Conservation (phyloP, 2,329 filamentous ascomycete genomes). For the Paecilomyces dactylethromorphus region DNA sequence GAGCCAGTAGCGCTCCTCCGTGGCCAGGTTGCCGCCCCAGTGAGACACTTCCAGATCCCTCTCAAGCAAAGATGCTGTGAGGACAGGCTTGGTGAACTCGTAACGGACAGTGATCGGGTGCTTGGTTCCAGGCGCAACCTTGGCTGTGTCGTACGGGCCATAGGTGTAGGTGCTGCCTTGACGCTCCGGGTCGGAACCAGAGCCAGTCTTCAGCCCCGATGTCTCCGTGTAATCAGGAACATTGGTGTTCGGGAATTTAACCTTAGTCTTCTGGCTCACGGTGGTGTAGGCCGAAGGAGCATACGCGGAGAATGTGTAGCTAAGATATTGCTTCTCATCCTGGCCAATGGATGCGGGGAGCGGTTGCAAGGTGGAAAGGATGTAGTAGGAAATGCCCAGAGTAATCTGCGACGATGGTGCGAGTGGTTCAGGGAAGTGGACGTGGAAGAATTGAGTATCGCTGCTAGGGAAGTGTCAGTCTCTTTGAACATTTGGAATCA, state of each 20-base stretch:
- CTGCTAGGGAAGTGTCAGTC: slow-evolving; percentile 35
- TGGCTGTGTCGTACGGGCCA: slow-evolving; percentile 66
- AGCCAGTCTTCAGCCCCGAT: slow-evolving; percentile 50
- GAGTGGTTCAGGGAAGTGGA: slow-evolving; percentile 70
- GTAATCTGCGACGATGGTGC: slow-evolving; percentile 73
- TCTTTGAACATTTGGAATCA: slow-evolving; percentile 2
- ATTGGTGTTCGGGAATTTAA: slow-evolving; percentile 75
- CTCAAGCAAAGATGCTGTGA: slow-evolving; percentile 71
- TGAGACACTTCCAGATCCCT: slow-evolving; percentile 93
- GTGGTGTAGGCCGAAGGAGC: slow-evolving; percentile 76
- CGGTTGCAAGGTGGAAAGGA: slow-evolving; percentile 70
- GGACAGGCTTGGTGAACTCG: slow-evolving; percentile 90
- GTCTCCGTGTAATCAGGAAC: slow-evolving; percentile 82
- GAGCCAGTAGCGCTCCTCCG: slow-evolving; percentile 88
- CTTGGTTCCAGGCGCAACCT: slow-evolving; percentile 69
- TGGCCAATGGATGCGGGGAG: slow-evolving; percentile 80
- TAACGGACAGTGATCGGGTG: slow-evolving; percentile 76
- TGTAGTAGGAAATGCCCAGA: slow-evolving; percentile 76
- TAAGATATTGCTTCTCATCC: slow-evolving; percentile 76
- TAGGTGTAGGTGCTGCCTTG: slow-evolving; percentile 83
- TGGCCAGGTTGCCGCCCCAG: slow-evolving; percentile 94
- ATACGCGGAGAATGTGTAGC: slow-evolving; percentile 81
- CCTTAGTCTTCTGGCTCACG: slow-evolving; percentile 90
- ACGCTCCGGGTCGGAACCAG: slow-evolving; percentile 67
- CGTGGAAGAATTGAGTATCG: slow-evolving; percentile 73